A percentile compares a stretch with the other conserved stretches of the same genome.
Conservation (phyloP, 2,329 filamentous ascomycete genomes). For the Cordyceps militaris region DNA sequence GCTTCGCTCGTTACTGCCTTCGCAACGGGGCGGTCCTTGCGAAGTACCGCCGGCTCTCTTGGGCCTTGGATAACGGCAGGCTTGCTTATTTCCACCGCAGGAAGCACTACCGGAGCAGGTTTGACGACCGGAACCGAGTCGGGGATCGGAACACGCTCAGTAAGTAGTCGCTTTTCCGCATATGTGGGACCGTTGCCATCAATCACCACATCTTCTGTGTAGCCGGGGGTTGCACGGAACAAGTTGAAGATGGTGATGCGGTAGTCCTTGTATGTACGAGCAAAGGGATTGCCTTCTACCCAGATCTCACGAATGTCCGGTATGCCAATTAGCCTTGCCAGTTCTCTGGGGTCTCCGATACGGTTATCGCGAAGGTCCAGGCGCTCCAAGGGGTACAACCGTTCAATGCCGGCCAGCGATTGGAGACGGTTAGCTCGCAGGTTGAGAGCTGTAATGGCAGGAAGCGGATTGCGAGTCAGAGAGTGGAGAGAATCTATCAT, state of each 20-base stretch:
- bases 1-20: conserved; percentile 51
- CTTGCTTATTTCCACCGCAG: conserved; percentile 60
- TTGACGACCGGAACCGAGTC: conserved; percentile 73
- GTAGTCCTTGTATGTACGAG: conserved; percentile 77
- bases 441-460: conserved; percentile 89
- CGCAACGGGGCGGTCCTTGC: conserved; percentile 51
- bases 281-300: conserved; percentile 87
- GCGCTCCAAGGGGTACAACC: conserved; percentile 78
- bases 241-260: conserved; percentile 91
- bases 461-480: conserved; percentile 74
- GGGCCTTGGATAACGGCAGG: conserved; percentile 50
- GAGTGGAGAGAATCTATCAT: conserved; percentile 96
- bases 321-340: conserved; percentile 82
- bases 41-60: conserved; percentile 44
- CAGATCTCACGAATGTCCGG: conserved; percentile 90
- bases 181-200: conserved; percentile 80
- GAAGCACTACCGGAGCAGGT: conserved; percentile 54
- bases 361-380: conserved; percentile 88
- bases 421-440: conserved; percentile 80
- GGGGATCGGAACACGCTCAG: conserved; percentile 72
- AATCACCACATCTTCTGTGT: conserved; percentile 83
- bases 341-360: conserved; percentile 81
- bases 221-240: conserved; percentile 83
- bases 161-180: conserved; percentile 73
- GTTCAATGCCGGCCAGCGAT: conserved; percentile 85